These are phyloP conservation scores for Petunia hybrid DNA, from an alignment of 305 asterid species.

Conservation along the genomic window DNA sequence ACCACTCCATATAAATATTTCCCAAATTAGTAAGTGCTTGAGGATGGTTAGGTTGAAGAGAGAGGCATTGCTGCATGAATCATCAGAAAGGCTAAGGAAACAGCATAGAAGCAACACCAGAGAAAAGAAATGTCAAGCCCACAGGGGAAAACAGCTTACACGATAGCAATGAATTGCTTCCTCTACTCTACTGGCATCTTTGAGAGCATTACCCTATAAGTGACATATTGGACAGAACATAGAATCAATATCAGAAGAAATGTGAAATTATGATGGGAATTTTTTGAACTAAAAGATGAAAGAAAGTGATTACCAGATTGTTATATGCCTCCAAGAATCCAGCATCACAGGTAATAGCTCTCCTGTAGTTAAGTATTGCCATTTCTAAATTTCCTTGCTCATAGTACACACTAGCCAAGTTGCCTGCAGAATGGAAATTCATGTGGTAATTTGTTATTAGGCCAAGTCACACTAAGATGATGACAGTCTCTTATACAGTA, in stretches of 20 bases:
- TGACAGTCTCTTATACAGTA: background rate
- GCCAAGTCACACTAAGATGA: slow-evolving; percentile 14
- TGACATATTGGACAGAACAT: slow-evolving; percentile 29
- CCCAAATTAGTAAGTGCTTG: slow-evolving; percentile 99
- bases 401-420: slow-evolving; percentile 89
- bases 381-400: slow-evolving; percentile 96
- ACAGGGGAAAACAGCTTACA: slow-evolving; percentile 55
- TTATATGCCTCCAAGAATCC: slow-evolving; percentile 96
- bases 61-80: slow-evolving; percentile 82
- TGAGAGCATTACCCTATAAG: slow-evolving; percentile 91
- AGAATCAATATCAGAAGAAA: slow-evolving; percentile 29
- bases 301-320: slow-evolving; percentile 68
- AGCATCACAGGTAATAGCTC: slow-evolving; percentile 93
- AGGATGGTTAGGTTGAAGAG: slow-evolving; percentile 95
- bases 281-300: slow-evolving; percentile 22
- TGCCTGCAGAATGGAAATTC: slow-evolving; percentile 62
- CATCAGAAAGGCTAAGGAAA: slow-evolving; percentile 38
- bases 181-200: slow-evolving; percentile 95
- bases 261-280: slow-evolving; percentile 11
- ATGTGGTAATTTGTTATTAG: background rate
- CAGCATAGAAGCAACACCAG: slow-evolving; percentile 31
- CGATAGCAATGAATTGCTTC: slow-evolving; percentile 94
- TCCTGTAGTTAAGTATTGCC: slow-evolving; percentile 89
- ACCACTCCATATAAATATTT: slow-evolving; percentile 98
- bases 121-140: slow-evolving; percentile 29